A percentile compares a stretch with the other conserved stretches of the same genome.
These are phyloP conservation scores for Stachybotrys chlorohalonatus DNA, from an alignment of 2,329 filamentous ascomycete genomes.

Conservation along the genomic window DNA sequence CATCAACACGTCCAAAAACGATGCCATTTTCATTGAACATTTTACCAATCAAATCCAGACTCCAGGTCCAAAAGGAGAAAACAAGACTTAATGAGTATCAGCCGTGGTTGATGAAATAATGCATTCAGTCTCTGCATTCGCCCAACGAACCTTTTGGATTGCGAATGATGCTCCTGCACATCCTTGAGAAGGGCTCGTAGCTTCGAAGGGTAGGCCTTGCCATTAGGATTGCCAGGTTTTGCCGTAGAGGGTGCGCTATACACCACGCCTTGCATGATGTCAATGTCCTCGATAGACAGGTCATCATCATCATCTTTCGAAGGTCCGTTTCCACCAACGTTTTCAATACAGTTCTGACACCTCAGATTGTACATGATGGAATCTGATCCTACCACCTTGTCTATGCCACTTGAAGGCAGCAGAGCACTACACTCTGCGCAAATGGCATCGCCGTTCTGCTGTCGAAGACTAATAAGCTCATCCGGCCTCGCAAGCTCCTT, in stretches of 20 bases:
- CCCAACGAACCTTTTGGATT: neutral
- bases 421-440: neutral
- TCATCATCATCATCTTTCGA: neutral
- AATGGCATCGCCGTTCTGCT: neutral
- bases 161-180: neutral
- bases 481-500: neutral
- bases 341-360: neutral
- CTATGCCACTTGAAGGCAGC: neutral
- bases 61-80: slow-evolving; percentile 31
- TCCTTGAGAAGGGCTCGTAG: neutral
- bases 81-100: slow-evolving; percentile 30
- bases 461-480: neutral
- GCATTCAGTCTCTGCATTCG: no score
- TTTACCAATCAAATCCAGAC: slow-evolving; percentile 22
- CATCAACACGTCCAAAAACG: slow-evolving; percentile 29
- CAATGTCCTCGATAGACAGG: neutral
- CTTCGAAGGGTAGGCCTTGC: neutral
- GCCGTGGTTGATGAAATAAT: slow-evolving; percentile 9
- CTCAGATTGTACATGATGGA: neutral
- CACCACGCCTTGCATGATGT: neutral
- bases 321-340: neutral
- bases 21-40: slow-evolving; percentile 15
- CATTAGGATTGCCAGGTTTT: neutral
- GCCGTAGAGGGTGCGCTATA: neutral
- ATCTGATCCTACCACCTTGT: neutral